Percentiles rank a stretch among this genome's conserved stretches.
phyloP scores from a whole-genome alignment of 148 eudicot genomes.

The Chenopodium album region DNA sequence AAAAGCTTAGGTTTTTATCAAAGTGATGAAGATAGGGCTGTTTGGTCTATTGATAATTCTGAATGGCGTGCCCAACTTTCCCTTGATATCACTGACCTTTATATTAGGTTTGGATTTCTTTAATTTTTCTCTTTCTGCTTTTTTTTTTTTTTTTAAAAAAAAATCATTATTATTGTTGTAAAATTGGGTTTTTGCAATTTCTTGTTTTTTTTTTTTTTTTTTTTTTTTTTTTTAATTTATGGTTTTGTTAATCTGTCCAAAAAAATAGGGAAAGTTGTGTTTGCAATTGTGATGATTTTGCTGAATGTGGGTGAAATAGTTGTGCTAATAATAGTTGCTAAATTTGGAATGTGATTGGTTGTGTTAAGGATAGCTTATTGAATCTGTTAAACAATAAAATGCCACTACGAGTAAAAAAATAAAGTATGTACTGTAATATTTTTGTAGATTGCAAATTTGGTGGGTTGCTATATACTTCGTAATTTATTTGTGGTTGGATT shows the following conservation, averaged over 20 bases:
- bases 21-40: conserved; percentile 71
- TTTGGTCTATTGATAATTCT: conserved; percentile 67
- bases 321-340: not conserved
- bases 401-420: too few species aligned
- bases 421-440: not conserved
- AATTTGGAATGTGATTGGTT: not conserved
- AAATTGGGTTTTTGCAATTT: not conserved
- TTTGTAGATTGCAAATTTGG: not conserved
- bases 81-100: conserved; percentile 75
- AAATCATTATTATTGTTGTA: too few species aligned
- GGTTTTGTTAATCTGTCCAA: not conserved
- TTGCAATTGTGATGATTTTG: not conserved
- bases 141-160: too few species aligned
- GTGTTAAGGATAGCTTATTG: not conserved
- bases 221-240: not conserved
- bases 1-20: conserved; percentile 67
- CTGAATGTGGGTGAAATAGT: not conserved
- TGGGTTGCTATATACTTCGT: not conserved
- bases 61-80: conserved; percentile 83
- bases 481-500: not conserved
- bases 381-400: not conserved
- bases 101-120: conserved; percentile 47
- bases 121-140: not conserved
- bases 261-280: not conserved
- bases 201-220: not conserved